Evolutionary conservation across 176 grass and related monocot species (phyloP), one percentile per base, ranked within the genome.

Genomic region (Rhynchospora pubera): DNA sequence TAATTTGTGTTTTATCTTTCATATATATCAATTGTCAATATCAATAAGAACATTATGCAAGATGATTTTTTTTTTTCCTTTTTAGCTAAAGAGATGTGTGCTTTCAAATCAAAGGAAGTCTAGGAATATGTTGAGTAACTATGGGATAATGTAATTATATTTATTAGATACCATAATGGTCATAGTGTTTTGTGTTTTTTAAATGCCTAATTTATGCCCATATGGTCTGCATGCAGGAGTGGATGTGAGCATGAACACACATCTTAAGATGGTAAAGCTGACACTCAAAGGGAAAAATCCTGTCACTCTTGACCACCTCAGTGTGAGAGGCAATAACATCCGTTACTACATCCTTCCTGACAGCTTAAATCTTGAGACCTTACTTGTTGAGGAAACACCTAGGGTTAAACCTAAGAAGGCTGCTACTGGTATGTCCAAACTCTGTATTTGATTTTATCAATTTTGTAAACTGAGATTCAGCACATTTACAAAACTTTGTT

Each of bases 161-260:
- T 74, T 12, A 52, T 24, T 74, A 52, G 70, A 50, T 74, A 23
- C 21, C 11, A 74, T 51, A 74, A 74, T 74, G 46, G 52, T 74
- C 8, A 28, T 50, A 13, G 51, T 74, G 64, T 67, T 39, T 67
- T 15, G 3, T 67, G 65, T 43, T 15, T 42, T 16, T 18, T 67
- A 67, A 67, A 67, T n/a, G 19, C 19, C 51, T 73, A 8, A 5
- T 28, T 4, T 87, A 58, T 90, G 48, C 89, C 66, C 16, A 24
- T 39, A 39, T 13, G 79, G 7, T 9, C 59, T 23, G 23, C 65
- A 78, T 84, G 12, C 71, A 97, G 91, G 94, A 76, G 94, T 93
- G 59, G 94, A 97, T 87, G 93, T 97, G 62, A 97, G 93, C 80
- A 97, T 97, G 93, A 97, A 93, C 79, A 97, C 93, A 61, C 93